A percentile compares a stretch with the other conserved stretches of the same genome.
phyloP scores from a whole-genome alignment of 1,139 yeast genomes.

The Wickerhamomyces sp. region DNA sequence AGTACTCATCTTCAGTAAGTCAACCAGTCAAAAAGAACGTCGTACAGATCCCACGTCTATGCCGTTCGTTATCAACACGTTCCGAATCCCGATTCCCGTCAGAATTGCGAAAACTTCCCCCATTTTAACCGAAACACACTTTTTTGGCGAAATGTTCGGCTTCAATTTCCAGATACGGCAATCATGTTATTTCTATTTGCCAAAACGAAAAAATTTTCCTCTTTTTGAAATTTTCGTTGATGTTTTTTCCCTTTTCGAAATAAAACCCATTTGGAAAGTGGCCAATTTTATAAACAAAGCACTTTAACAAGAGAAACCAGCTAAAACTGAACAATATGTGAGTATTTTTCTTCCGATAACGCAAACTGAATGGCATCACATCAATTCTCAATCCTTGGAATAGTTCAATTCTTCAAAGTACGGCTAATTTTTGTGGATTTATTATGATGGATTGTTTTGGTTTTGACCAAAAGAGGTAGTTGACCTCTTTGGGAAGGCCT shows the following conservation, averaged over 20 bases:
- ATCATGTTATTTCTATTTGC: background rate
- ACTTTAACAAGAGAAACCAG: background rate
- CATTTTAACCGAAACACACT: background rate
- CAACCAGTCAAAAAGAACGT: no score
- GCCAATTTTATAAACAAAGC: background rate
- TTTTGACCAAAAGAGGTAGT: constrained; percentile 14
- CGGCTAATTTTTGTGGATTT: background rate
- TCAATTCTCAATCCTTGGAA: no score
- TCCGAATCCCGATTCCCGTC: background rate
- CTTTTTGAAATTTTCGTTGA: background rate
- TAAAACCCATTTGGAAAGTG: no score
- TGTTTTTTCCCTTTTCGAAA: background rate
- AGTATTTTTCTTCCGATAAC: background rate
- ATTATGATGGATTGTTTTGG: constrained; percentile 3
- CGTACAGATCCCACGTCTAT: no score
- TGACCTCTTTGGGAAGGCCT: constrained; percentile 12
- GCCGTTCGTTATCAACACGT: background rate
- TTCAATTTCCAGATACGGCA: background rate
- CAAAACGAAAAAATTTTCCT: background rate
- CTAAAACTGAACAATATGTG: background rate
- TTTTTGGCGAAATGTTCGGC: background rate
- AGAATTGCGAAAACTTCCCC: background rate
- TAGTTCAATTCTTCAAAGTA: background rate
- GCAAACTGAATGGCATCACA: no score
- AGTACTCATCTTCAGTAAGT: no score